These are phyloP conservation scores for Aphanomyces cochlioides DNA, from an alignment of 352 stramenopile genomes.

Conservation along the genomic window DNA sequence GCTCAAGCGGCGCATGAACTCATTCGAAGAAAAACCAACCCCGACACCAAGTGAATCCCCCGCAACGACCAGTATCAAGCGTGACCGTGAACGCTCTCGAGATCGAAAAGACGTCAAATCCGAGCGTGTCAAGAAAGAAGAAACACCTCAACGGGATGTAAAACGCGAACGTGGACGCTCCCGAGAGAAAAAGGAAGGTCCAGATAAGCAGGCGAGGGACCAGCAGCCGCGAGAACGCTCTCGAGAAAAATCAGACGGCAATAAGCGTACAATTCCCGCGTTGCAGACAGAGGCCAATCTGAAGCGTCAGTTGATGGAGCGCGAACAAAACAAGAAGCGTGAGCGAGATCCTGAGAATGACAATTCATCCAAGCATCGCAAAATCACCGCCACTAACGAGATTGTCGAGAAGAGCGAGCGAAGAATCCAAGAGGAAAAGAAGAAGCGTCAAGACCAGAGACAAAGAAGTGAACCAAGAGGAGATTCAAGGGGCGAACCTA, in stretches of 20 bases:
- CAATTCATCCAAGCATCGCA: not conserved
- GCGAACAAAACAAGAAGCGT: conserved; percentile 40
- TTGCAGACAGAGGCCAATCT: conserved; percentile 24
- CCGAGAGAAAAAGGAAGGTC: not conserved
- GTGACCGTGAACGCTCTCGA: not conserved
- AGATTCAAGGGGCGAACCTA: not conserved
- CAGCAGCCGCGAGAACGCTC: not conserved
- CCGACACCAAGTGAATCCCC: not conserved
- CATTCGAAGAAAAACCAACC: conserved; percentile 58
- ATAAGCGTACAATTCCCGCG: not conserved
- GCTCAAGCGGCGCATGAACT: conserved; percentile 67
- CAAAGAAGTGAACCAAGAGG: not conserved
- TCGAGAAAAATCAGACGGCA: conserved; percentile 33
- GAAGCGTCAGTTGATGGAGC: conserved; percentile 57
- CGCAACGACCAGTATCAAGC: not conserved
- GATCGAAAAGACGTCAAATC: not conserved
- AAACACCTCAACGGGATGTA: not conserved
- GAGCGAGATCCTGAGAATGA: conserved; percentile 45
- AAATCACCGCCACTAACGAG: not conserved
- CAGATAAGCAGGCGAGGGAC: not conserved
- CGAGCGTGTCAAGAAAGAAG: not conserved
- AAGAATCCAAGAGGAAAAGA: not conserved
- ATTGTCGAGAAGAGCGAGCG: conserved; percentile 9
- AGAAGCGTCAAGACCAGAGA: not conserved
- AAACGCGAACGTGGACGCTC: conserved; percentile 21